Percentiles rank a stretch among this genome's conserved stretches.
Conservation (phyloP, 176 grass and related monocot genomes). For the Carex cristatella region DNA sequence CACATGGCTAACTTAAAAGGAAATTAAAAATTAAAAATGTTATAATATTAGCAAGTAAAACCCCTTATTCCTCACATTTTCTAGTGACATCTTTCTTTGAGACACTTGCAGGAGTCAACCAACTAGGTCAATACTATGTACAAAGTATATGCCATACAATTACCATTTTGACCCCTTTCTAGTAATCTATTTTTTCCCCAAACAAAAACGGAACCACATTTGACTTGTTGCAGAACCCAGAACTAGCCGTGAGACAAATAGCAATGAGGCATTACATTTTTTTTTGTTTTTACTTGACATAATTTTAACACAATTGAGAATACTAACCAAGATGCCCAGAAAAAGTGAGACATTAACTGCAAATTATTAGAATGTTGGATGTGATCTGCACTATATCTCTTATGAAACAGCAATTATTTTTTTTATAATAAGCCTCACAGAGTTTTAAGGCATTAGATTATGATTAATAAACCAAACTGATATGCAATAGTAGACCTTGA, state of each 20-base stretch:
- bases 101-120: neutral
- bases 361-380: neutral
- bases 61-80: neutral
- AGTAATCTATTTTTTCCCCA: neutral
- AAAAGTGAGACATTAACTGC: neutral
- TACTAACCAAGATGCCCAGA: neutral
- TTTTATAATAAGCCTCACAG: neutral
- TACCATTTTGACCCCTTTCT: neutral
- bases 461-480: neutral
- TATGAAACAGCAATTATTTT: neutral
- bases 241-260: neutral
- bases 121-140: neutral
- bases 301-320: neutral
- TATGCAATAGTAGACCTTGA: neutral
- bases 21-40: neutral
- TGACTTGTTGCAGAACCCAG: neutral
- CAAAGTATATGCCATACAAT: neutral
- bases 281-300: neutral
- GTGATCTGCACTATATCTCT: neutral
- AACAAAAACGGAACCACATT: neutral
- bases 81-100: neutral
- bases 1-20: neutral
- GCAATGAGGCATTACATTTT: neutral
- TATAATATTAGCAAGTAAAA: neutral
- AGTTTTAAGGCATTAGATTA: neutral